phyloP scores from a whole-genome alignment of 441 rosid species.

The Melastoma candidum region DNA sequence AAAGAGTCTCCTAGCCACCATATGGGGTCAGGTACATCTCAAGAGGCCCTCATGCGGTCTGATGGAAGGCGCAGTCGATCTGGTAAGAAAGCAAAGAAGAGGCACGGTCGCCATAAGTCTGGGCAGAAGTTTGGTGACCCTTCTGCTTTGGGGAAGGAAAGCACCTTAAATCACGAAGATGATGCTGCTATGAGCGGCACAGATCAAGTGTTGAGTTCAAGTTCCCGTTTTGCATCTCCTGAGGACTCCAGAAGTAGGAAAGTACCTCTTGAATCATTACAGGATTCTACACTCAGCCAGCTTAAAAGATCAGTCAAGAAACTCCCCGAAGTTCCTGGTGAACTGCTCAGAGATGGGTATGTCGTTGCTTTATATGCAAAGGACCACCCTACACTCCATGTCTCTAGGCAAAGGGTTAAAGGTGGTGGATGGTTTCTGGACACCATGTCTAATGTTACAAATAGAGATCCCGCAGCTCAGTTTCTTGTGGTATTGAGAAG shows the following conservation, averaged over 20 bases:
- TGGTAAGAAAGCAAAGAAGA: slow-evolving; percentile 92
- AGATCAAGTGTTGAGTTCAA: slow-evolving; percentile 66
- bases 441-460: slow-evolving; percentile 73
- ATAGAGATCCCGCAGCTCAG: slow-evolving; percentile 97
- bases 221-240: slow-evolving; percentile 80
- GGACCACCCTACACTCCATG: slow-evolving; percentile 61
- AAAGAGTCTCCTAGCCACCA: slow-evolving; percentile 45
- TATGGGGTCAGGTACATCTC: slow-evolving; percentile 45
- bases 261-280: slow-evolving; percentile 56
- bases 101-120: slow-evolving; percentile 67
- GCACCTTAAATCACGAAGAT: slow-evolving; percentile 68
- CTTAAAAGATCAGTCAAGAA: slow-evolving; percentile 42
- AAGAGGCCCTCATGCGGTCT: slow-evolving; percentile 29
- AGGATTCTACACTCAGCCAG: slow-evolving; percentile 40
- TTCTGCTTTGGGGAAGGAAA: slow-evolving; percentile 51
- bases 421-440: slow-evolving; percentile 98
- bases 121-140: slow-evolving; percentile 49
- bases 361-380: slow-evolving; percentile 79
- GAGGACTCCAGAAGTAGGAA: slow-evolving; percentile 76
- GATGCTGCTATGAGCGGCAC: slow-evolving; percentile 83
- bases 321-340: slow-evolving; percentile 41
- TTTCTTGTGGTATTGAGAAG: slow-evolving; percentile 76
- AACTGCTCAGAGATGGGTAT: slow-evolving; percentile 74
- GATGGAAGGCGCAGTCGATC: slow-evolving; percentile 71
- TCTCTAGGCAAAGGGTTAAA: slow-evolving; percentile 89